phyloP scores from a whole-genome alignment of 129 eudicot species.

The Arctium minus region DNA sequence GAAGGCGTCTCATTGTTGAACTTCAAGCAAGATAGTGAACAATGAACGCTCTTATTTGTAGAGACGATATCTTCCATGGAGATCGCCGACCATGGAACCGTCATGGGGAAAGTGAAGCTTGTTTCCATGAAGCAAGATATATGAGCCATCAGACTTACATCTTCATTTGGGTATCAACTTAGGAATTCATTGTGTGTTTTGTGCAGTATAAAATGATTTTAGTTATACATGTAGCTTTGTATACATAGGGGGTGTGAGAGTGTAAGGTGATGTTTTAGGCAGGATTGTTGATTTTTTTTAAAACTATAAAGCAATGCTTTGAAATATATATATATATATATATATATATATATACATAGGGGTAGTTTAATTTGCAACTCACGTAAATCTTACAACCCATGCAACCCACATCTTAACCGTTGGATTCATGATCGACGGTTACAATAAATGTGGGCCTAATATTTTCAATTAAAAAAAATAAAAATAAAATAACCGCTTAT shows the following conservation, averaged over 20 bases:
- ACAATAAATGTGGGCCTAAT: too few species aligned
- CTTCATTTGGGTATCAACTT: not conserved
- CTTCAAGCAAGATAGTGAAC: constrained; percentile 20
- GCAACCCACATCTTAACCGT: too few species aligned
- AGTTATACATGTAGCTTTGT: not conserved
- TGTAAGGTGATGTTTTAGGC: too few species aligned
- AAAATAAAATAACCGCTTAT: too few species aligned
- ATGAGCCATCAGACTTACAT: not conserved
- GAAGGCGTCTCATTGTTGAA: constrained; percentile 30
- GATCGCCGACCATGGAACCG: not conserved
- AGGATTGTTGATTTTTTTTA: too few species aligned
- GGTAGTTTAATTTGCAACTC: too few species aligned
- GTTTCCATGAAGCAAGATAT: not conserved
- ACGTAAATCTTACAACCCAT: too few species aligned
- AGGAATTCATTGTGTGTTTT: not conserved
- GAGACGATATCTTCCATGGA: constrained; percentile 33
- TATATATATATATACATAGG: too few species aligned
- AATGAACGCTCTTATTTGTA: constrained; percentile 38
- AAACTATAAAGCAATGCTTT: too few species aligned
- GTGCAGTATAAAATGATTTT: not conserved
- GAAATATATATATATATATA: too few species aligned
- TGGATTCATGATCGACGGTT: too few species aligned
- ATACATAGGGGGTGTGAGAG: not conserved
- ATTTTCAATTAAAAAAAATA: too few species aligned
- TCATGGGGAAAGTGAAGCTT: constrained; percentile 11